Conservation (phyloP, 2,329 filamentous ascomycete species). For the Clarireedia monteithiana region DNA sequence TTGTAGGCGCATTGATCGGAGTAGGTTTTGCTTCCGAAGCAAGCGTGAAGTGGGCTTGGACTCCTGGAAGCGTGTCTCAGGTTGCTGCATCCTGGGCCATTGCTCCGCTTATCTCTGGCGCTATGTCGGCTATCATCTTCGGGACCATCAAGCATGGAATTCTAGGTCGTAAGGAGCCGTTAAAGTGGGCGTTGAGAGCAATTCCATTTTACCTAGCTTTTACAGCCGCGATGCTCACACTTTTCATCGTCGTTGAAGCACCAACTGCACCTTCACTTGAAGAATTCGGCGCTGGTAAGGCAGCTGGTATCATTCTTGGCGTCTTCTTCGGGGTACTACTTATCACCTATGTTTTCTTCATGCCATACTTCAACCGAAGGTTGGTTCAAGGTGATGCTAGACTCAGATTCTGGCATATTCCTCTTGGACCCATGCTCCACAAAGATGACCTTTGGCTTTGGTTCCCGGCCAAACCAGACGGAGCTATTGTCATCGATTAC, state of each 20-base stretch:
- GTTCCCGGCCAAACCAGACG: slow-evolving; percentile 21
- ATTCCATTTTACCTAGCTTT: slow-evolving; percentile 61
- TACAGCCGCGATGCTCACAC: slow-evolving; percentile 12
- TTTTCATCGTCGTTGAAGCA: slow-evolving; percentile 20
- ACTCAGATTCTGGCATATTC: slow-evolving; percentile 28
- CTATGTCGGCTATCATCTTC: slow-evolving; percentile 62
- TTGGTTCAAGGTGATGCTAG: slow-evolving; percentile 28
- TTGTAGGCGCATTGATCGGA: slow-evolving; percentile 61
- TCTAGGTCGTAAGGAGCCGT: slow-evolving; percentile 62
- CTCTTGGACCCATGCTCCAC: slow-evolving; percentile 30
- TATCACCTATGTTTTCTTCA: slow-evolving; percentile 29
- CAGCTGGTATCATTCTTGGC: slow-evolving; percentile 25
- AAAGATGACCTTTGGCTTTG: slow-evolving; percentile 22
- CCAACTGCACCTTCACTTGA: slow-evolving; percentile 24
- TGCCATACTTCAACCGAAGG: slow-evolving; percentile 27
- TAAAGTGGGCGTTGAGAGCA: slow-evolving; percentile 64
- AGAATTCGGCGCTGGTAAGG: slow-evolving; percentile 30
- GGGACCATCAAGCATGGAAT: slow-evolving; percentile 65
- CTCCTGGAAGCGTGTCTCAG: slow-evolving; percentile 38
- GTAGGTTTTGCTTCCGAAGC: slow-evolving; percentile 62
- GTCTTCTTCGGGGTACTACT: slow-evolving; percentile 15
- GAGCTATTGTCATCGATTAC: slow-evolving; percentile 17
- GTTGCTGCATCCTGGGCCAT: slow-evolving; percentile 63
- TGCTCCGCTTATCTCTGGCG: slow-evolving; percentile 59
- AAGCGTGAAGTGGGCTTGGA: slow-evolving; percentile 56